A percentile compares a stretch with the other conserved stretches of the same genome.
Conservation (phyloP, 2,329 filamentous ascomycete genomes). For the Dryadomyces quercus-mongolicae region DNA sequence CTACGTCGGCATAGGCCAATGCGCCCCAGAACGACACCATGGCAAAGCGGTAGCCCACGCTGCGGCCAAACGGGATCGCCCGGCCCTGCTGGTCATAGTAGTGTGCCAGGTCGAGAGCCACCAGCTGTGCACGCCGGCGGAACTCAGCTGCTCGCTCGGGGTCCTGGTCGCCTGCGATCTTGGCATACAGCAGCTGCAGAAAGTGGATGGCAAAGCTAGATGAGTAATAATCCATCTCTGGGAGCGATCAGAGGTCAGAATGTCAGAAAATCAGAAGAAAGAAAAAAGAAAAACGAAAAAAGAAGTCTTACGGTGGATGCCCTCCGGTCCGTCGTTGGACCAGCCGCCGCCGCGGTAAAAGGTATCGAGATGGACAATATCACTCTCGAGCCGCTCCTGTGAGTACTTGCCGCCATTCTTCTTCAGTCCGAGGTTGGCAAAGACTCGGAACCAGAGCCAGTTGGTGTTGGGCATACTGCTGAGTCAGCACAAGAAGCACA, state of each 20-base stretch:
- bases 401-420: constrained; percentile 64
- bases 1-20: constrained; percentile 62
- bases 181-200: constrained; percentile 64
- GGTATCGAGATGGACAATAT: constrained; percentile 67
- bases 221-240: constrained; percentile 75
- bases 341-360: constrained; percentile 75
- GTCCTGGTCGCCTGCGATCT: constrained; percentile 56
- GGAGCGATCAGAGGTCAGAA: not conserved
- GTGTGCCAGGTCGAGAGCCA: constrained; percentile 59
- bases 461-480: constrained; percentile 55
- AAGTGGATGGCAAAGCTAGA: constrained; percentile 75
- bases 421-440: constrained; percentile 67
- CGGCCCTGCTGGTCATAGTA: constrained; percentile 64
- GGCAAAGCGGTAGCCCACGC: constrained; percentile 70
- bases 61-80: constrained; percentile 65
- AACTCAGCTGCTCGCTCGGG: constrained; percentile 56
- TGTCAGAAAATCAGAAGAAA: no score
- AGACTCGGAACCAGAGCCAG: constrained; percentile 76
- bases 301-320: constrained; percentile 47
- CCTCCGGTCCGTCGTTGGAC: constrained; percentile 70
- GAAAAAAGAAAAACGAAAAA: no score
- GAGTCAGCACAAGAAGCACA: not conserved
- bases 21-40: constrained; percentile 80
- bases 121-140: constrained; percentile 51
- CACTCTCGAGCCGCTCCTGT: constrained; percentile 55